A percentile compares a stretch with the other conserved stretches of the same genome.
These are phyloP conservation scores for Colletotrichum paranaense DNA, from an alignment of 2,329 filamentous ascomycete genomes.

Conservation along the genomic window DNA sequence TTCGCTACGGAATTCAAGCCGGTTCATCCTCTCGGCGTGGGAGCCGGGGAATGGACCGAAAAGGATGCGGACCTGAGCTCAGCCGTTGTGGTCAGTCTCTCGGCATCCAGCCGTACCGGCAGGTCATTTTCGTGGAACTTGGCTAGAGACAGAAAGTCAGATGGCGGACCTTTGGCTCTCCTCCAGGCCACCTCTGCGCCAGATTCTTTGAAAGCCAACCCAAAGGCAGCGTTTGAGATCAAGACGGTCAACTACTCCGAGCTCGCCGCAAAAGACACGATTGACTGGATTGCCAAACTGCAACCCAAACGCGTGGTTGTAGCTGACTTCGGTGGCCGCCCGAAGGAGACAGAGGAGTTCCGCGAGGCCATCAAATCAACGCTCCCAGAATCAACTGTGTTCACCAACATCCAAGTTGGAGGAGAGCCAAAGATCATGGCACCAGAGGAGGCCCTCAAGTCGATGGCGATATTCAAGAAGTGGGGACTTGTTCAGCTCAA, in stretches of 20 bases:
- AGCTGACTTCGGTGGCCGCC: slow-evolving; percentile 37
- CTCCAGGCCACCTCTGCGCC: slow-evolving; percentile 43
- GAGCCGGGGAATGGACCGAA: slow-evolving; percentile 40
- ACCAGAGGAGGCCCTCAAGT: neutral
- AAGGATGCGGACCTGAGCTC: slow-evolving; percentile 46
- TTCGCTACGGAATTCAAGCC: slow-evolving; percentile 43
- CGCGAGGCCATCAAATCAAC: slow-evolving; percentile 1
- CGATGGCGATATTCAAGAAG: neutral
- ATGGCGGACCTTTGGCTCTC: slow-evolving; percentile 38
- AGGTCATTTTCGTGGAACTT: slow-evolving; percentile 42
- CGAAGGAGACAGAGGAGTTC: slow-evolving; percentile 7
- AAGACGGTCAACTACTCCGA: slow-evolving; percentile 31
- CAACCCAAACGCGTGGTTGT: slow-evolving; percentile 37
- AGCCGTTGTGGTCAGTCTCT: slow-evolving; percentile 46
- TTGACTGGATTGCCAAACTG: slow-evolving; percentile 30
- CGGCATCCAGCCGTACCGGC: slow-evolving; percentile 45
- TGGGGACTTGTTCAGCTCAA: slow-evolving; percentile 26
- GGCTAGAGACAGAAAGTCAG: slow-evolving; percentile 32
- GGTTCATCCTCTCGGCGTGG: slow-evolving; percentile 36
- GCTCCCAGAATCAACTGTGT: neutral
- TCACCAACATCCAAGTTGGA: slow-evolving; percentile 12
- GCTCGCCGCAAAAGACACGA: neutral
- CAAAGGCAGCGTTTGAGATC: slow-evolving; percentile 5
- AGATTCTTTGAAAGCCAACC: neutral
- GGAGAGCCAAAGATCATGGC: slow-evolving; percentile 3